phyloP scores from a whole-genome alignment of 2,329 filamentous ascomycete genomes.

The Neofusicoccum sp. region DNA sequence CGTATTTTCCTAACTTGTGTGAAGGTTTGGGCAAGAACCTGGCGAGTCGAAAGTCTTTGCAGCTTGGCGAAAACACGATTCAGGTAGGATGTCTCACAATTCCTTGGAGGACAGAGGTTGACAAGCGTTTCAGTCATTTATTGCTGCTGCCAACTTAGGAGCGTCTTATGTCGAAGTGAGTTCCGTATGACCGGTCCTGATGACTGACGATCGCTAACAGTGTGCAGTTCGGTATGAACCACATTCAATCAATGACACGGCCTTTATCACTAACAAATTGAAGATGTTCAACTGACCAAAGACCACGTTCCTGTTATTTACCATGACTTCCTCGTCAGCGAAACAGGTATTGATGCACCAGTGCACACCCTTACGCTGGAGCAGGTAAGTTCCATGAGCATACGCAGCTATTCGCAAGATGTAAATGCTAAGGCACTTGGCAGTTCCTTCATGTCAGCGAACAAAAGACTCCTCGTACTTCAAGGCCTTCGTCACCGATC shows the following conservation, averaged over 20 bases:
- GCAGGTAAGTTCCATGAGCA: constrained; percentile 51
- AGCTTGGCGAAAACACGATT: constrained; percentile 94
- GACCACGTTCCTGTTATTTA: constrained; percentile 98
- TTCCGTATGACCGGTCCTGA: neutral
- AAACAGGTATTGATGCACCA: constrained; percentile 95
- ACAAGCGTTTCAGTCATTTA: constrained; percentile 69
- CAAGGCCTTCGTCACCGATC: constrained; percentile 50
- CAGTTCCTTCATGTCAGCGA: constrained; percentile 81
- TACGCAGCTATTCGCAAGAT: constrained; percentile 21
- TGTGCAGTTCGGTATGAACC: constrained; percentile 30
- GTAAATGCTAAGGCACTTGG: neutral
- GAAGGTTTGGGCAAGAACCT: constrained; percentile 88
- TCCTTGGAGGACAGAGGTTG: constrained; percentile 18
- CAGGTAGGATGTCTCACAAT: constrained; percentile 44
- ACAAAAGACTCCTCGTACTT: constrained; percentile 50
- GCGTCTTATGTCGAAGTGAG: constrained; percentile 69
- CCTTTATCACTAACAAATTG: constrained; percentile 9
- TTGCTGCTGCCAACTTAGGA: constrained; percentile 90
- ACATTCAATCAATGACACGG: neutral
- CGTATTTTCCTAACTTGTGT: constrained; percentile 43
- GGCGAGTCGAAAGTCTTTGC: constrained; percentile 78
- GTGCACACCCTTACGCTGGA: constrained; percentile 94
- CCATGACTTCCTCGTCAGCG: constrained; percentile 96
- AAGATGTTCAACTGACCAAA: constrained; percentile 97
- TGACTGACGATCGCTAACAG: constrained; percentile 20